These are phyloP conservation scores for Teunomyces gatunensis DNA, from an alignment of 805 yeast genomes.

Conservation along the genomic window DNA sequence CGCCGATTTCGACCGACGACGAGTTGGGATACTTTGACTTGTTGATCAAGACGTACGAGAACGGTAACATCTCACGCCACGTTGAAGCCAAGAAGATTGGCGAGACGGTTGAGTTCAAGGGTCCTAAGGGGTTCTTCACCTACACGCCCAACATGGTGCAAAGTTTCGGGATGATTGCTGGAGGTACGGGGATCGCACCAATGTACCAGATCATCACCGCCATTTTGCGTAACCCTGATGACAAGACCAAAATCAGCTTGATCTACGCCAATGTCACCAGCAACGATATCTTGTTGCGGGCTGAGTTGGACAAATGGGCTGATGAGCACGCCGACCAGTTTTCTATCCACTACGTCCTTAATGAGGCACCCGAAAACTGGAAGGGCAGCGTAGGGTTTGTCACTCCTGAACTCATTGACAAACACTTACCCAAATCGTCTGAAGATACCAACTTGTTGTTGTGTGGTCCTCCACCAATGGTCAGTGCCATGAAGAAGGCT, in stretches of 20 bases:
- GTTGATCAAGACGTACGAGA: constrained; percentile 79
- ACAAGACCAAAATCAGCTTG: constrained; percentile 70
- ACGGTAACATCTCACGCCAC: constrained; percentile 78
- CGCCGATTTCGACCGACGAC: constrained; percentile 82
- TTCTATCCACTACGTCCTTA: constrained; percentile 69
- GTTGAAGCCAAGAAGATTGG: constrained; percentile 75
- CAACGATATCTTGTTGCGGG: constrained; percentile 75
- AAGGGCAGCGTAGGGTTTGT: constrained; percentile 75
- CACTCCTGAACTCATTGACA: constrained; percentile 67
- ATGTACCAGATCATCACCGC: constrained; percentile 91
- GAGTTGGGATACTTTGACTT: constrained; percentile 81
- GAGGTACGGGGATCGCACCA: constrained; percentile 96
- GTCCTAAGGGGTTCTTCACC: constrained; percentile 88
- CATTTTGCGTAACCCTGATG: constrained; percentile 71
- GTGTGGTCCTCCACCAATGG: constrained; percentile 96
- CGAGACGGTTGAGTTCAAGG: constrained; percentile 72
- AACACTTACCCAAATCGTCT: constrained; percentile 59
- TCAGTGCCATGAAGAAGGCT: constrained; percentile 76
- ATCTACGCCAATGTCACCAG: constrained; percentile 80
- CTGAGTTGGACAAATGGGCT: constrained; percentile 71
- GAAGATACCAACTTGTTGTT: constrained; percentile 67
- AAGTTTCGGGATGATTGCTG: constrained; percentile 86
- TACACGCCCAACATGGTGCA: constrained; percentile 77
- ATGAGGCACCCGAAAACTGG: constrained; percentile 74
- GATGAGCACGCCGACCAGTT: constrained; percentile 56